Evolutionary conservation across 805 yeast genomes (phyloP), one percentile per base, ranked within the genome.

Genomic region (Lipomyces yamadae): DNA sequence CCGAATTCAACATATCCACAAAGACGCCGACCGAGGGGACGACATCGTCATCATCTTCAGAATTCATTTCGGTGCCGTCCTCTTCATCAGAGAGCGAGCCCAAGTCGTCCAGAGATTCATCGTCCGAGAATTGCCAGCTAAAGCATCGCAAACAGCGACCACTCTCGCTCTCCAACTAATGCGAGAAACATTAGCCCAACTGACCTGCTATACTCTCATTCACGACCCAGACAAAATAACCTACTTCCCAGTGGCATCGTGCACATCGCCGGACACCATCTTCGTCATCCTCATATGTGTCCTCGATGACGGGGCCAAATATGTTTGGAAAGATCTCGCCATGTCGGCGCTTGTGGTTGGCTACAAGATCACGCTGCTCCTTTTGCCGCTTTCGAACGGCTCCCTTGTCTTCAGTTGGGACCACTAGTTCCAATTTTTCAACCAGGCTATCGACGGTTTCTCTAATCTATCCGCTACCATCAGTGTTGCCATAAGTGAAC

Each of bases 201-300:
- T 35, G 8, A 4, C 18, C 6, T 42, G 24, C 1, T 88, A 90
- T 64, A 84, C 84, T 1, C 37, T 52, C 35, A 55, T 39, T 60
- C 57, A 24, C 18, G 24, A 56, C 11, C 32, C 24, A 1, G 24
- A 50, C 39, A 4, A 13, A 24, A 15, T 30, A 34, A 7, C 65
- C 50, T 56, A 88, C 85, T 72, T 88, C 92, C 90, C 91, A 88
- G 71, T 84, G 87, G 74, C 93, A 88, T 52, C 81, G 78, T 0
- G 87, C 84, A 74, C 93, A 88, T 61, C 92, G 76, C 3, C 86
- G 84, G 3, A 88, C 89, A 3, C 88, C 89, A 72, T 88, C 92
- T 29, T 85, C 85, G 13, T 74, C 75, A 70, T 87, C 91, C 7
- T 82, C 78, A 13, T 83, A 72, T 0, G 86, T 82, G 18, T 79